A percentile compares a stretch with the other conserved stretches of the same genome.
These are phyloP conservation scores for Paxillus ammoniavirescens DNA, from an alignment of 768 basidiomycete genomes.

Conservation along the genomic window DNA sequence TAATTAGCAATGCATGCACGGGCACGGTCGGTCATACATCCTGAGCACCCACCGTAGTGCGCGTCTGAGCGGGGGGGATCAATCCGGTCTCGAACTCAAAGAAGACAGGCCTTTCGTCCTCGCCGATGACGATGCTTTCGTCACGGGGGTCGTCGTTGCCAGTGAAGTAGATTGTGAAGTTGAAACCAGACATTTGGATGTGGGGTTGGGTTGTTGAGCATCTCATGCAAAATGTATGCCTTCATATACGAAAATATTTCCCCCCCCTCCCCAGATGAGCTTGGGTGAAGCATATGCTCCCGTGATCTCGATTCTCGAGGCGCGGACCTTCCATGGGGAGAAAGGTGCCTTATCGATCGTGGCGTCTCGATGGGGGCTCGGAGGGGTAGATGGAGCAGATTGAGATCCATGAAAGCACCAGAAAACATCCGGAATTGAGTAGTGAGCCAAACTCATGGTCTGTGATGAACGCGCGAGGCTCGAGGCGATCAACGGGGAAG, in stretches of 20 bases:
- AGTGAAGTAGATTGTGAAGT: conserved; percentile 66
- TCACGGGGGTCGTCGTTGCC: conserved; percentile 66
- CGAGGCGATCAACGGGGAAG: conserved; percentile 19
- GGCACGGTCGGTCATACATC: conserved; percentile 34
- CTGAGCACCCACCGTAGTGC: conserved; percentile 24
- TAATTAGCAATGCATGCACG: conserved; percentile 37
- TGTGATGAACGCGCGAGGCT: conserved; percentile 10
- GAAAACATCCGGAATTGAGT: conserved; percentile 17
- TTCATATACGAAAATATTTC: conserved; percentile 28
- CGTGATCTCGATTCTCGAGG: conserved; percentile 43
- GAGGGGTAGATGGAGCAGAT: conserved; percentile 14
- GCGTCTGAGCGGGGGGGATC: conserved; percentile 18
- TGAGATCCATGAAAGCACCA: conserved; percentile 12
- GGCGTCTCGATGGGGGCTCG: conserved; percentile 23
- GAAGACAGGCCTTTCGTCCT: conserved; percentile 56
- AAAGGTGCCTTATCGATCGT: conserved; percentile 45
- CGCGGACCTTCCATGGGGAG: conserved; percentile 46
- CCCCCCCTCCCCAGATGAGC: conserved; percentile 24
- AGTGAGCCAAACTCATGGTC: conserved; percentile 1
- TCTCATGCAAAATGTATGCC: conserved; percentile 9
- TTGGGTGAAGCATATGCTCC: conserved; percentile 35
- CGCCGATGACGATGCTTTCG: conserved; percentile 58
- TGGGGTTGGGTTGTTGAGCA: conserved; percentile 2
- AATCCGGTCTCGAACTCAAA: conserved; percentile 62
- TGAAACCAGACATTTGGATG: conserved; percentile 32